phyloP scores from a whole-genome alignment of 805 yeast genomes.

The Lachancea fermentati region DNA sequence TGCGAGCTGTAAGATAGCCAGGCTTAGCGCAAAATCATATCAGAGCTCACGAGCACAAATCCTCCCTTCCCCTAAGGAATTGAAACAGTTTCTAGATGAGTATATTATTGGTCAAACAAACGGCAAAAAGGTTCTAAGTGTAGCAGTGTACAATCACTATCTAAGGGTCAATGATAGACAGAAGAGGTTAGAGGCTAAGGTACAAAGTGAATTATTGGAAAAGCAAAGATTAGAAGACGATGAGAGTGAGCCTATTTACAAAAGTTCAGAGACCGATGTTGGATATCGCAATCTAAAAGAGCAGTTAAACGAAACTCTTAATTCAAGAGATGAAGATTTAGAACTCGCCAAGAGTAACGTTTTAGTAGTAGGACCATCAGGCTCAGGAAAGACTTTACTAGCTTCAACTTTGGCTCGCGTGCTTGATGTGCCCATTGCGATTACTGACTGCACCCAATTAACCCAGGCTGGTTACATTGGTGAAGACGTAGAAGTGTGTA shows the following conservation, averaged over 20 bases:
- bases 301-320: conserved; percentile 26
- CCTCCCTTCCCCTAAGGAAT: conserved; percentile 43
- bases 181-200: conserved; percentile 26
- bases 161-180: conserved; percentile 42
- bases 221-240: conserved; percentile 23
- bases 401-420: conserved; percentile 50
- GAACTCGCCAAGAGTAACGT: conserved; percentile 53
- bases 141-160: conserved; percentile 56
- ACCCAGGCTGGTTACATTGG: conserved; percentile 66
- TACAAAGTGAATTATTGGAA: conserved; percentile 22
- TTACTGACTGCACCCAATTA: conserved; percentile 55
- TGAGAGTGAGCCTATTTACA: conserved; percentile 18
- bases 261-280: conserved; percentile 28
- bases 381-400: conserved; percentile 55
- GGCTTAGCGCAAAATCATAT: conserved; percentile 1
- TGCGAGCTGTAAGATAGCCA: background rate
- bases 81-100: conserved; percentile 43
- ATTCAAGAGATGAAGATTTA: conserved; percentile 34
- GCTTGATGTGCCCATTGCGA: conserved; percentile 51
- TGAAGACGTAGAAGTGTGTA: conserved; percentile 55
- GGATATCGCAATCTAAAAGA: conserved; percentile 27
- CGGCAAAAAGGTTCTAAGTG: conserved; percentile 53
- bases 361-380: conserved; percentile 53
- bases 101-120: conserved; percentile 53
- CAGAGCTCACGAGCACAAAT: conserved; percentile 10